Evolutionary conservation across 129 eudicot species (phyloP).

Genomic region (Tagetes erecta): DNA sequence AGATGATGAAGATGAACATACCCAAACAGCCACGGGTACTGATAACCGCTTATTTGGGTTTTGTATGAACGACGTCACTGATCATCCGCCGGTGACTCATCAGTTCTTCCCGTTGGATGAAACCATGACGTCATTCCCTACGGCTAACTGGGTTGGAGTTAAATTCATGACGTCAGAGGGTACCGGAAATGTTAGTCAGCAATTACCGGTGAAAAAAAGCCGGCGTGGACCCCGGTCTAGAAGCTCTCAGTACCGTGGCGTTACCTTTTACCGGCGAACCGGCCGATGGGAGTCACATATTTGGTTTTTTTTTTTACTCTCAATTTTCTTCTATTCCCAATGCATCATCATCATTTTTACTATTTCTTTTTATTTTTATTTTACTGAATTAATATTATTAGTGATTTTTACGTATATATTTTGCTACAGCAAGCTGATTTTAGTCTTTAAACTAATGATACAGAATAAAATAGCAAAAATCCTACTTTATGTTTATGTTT

Average conservation of each 20-base stretch:
- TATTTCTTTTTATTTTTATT: too few relatives aligned
- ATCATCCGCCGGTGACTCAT: constrained; percentile 55
- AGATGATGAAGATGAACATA: too few relatives aligned
- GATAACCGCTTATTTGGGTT: constrained; percentile 55
- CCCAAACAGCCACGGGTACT: neutral
- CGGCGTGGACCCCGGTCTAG: constrained; percentile 95
- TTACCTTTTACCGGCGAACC: constrained; percentile 91
- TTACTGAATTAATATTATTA: too few relatives aligned
- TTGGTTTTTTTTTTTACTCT: constrained; percentile 47
- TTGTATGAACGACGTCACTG: constrained; percentile 33
- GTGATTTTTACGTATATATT: too few relatives aligned
- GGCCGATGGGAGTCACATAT: constrained; percentile 98
- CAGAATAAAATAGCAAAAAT: too few relatives aligned
- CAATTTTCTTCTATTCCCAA: constrained; percentile 15
- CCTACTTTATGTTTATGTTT: too few relatives aligned
- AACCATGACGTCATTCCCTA: constrained; percentile 33
- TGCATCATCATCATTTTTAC: neutral
- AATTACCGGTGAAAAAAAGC: constrained; percentile 60
- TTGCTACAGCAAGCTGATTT: too few relatives aligned
- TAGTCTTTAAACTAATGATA: too few relatives aligned
- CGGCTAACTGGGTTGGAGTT: constrained; percentile 68
- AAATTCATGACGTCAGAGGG: constrained; percentile 39
- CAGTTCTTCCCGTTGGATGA: constrained; percentile 77
- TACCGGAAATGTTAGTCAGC: constrained; percentile 26
- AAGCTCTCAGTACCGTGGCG: constrained; percentile 93